Conservation (phyloP, 352 stramenopile species). For the Sclerospora graminicola region DNA sequence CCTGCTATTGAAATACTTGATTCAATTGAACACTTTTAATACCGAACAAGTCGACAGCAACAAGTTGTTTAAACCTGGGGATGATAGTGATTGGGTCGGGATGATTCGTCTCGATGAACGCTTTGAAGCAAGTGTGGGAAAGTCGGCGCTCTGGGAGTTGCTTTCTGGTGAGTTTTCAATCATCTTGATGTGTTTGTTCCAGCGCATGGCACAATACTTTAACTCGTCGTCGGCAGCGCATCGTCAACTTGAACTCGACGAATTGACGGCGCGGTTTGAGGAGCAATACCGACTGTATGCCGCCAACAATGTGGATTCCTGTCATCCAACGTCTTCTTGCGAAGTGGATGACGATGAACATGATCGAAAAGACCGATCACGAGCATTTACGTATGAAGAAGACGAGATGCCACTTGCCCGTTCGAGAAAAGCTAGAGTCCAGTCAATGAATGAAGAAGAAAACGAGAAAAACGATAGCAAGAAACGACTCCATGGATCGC, state of each 20-base stretch:
- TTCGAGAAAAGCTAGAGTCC: constrained; percentile 5
- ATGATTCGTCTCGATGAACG: constrained; percentile 41
- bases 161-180: constrained; percentile 47
- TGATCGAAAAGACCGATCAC: constrained; percentile 32
- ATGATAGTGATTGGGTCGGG: constrained; percentile 48
- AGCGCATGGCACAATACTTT: constrained; percentile 63
- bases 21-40: constrained; percentile 53
- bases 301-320: constrained; percentile 23
- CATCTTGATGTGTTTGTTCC: constrained; percentile 64
- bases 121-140: constrained; percentile 20
- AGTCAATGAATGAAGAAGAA: too few species aligned
- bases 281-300: constrained; percentile 33
- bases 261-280: constrained; percentile 34
- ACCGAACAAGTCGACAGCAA: constrained; percentile 16
- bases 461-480: constrained; percentile 5
- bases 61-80: constrained; percentile 31
- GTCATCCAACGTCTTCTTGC: constrained; percentile 39
- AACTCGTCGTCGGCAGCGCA: constrained; percentile 33
- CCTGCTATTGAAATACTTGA: constrained; percentile 50
- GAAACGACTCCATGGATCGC: constrained; percentile 1
- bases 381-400: constrained; percentile 24
- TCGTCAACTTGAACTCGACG: constrained; percentile 23
- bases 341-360: constrained; percentile 45
- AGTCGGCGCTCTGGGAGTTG: constrained; percentile 39
- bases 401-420: constrained; percentile 6